These are phyloP conservation scores for Pseudopithomyces chartarum DNA, from an alignment of 2,329 filamentous ascomycete genomes.

Conservation along the genomic window DNA sequence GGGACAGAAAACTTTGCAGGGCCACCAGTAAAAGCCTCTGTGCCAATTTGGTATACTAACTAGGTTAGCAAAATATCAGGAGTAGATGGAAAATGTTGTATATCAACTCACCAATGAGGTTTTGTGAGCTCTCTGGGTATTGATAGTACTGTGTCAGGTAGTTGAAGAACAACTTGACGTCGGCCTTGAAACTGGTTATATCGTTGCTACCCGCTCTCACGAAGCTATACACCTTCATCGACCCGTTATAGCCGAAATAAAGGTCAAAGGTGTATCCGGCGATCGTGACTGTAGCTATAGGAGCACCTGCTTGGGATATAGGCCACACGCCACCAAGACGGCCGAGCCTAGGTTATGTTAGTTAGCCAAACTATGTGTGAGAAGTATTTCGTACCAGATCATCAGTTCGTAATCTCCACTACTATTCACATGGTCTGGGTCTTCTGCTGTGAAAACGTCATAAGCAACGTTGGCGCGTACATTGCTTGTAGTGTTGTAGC, in stretches of 20 bases:
- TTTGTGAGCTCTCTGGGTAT: no score
- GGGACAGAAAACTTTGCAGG: slow-evolving; percentile 11
- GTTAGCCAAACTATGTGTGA: no score
- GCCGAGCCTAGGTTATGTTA: slow-evolving; percentile 50
- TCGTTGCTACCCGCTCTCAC: slow-evolving; percentile 30
- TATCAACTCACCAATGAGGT: no score
- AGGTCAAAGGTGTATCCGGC: slow-evolving; percentile 59
- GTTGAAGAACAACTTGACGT: slow-evolving; percentile 60
- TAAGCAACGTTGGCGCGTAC: slow-evolving; percentile 11
- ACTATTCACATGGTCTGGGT: slow-evolving; percentile 10
- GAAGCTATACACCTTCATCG: slow-evolving; percentile 64
- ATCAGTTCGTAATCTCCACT: neutral
- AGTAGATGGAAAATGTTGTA: slow-evolving; percentile 19
- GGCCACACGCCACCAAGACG: slow-evolving; percentile 60
- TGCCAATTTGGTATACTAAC: slow-evolving; percentile 14
- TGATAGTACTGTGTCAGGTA: slow-evolving; percentile 48
- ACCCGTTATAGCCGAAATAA: slow-evolving; percentile 61
- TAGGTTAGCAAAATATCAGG: neutral
- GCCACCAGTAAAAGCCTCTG: slow-evolving; percentile 18
- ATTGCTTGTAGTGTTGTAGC: slow-evolving; percentile 4
- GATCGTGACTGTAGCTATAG: slow-evolving; percentile 58
- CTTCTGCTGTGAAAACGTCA: slow-evolving; percentile 11
- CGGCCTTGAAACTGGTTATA: slow-evolving; percentile 53
- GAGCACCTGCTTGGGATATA: slow-evolving; percentile 50
- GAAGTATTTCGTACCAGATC: no score